These are phyloP conservation scores for Pyrenophora tritici-repentis DNA, from an alignment of 2,329 filamentous ascomycete species.

Conservation along the genomic window DNA sequence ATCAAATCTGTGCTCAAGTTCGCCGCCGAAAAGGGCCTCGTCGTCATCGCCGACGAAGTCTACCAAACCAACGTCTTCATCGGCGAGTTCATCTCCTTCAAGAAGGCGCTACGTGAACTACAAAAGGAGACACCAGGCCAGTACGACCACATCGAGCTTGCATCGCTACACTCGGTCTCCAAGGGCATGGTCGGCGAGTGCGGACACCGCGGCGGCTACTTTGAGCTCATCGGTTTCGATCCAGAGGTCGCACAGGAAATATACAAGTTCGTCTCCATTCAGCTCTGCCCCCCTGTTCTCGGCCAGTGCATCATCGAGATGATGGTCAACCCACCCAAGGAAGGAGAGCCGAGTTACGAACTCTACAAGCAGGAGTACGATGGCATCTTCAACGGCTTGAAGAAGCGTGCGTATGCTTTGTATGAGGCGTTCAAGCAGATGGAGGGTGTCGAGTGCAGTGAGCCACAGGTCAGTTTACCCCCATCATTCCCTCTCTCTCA, in stretches of 20 bases:
- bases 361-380: constrained; percentile 87
- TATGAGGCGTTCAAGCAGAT: constrained; percentile 91
- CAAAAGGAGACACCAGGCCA: constrained; percentile 70
- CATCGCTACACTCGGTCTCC: constrained; percentile 88
- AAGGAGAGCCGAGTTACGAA: constrained; percentile 81
- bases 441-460: constrained; percentile 92
- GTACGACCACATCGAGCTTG: constrained; percentile 86
- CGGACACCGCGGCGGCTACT: constrained; percentile 96
- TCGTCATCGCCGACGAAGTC: constrained; percentile 94
- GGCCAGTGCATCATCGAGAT: constrained; percentile 96
- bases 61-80: constrained; percentile 99
- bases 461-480: constrained; percentile 65
- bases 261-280: constrained; percentile 98
- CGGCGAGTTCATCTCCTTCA: constrained; percentile 95
- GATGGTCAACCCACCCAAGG: constrained; percentile 92
- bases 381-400: constrained; percentile 77
- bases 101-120: constrained; percentile 79
- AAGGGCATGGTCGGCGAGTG: constrained; percentile 99
- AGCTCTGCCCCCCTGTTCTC: constrained; percentile 91
- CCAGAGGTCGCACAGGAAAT: constrained; percentile 85
- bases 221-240: constrained; percentile 92
- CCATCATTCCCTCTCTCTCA: too few species aligned
- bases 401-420: constrained; percentile 78
- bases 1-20: constrained; percentile 86
- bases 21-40: constrained; percentile 81